Conservation (phyloP, 768 basidiomycete genomes). For the Boletus insuetus region DNA sequence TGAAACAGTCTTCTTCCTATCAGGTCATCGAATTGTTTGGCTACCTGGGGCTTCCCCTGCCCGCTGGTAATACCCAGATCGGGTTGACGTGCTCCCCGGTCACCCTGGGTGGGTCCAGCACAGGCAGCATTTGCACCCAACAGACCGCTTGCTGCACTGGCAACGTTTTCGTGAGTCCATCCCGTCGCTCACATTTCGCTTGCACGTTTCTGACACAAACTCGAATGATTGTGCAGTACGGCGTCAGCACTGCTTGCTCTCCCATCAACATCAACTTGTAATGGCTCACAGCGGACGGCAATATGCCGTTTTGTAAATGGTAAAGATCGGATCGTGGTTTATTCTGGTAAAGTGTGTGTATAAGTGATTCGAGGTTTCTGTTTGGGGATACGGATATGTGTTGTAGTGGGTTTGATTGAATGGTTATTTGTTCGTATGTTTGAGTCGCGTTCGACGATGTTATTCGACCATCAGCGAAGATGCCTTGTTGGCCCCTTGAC, state of each 20-base stretch:
- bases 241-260: not conserved
- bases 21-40: not conserved
- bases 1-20: not conserved
- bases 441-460: too few species aligned
- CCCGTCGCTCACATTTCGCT: not conserved
- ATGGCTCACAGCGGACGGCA: too few species aligned
- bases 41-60: not conserved
- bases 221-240: not conserved
- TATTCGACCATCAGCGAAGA: too few species aligned
- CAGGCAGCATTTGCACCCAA: not conserved
- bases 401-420: too few species aligned
- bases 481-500: too few species aligned
- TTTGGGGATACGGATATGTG: too few species aligned
- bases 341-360: too few species aligned
- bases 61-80: not conserved
- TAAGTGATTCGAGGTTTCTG: too few species aligned
- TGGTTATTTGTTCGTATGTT: too few species aligned
- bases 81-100: slow-evolving; percentile 1
- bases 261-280: too few species aligned
- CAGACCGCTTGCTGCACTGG: slow-evolving; percentile 5
- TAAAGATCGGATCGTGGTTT: not conserved
- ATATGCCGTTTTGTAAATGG: not conserved
- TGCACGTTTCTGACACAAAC: not conserved
- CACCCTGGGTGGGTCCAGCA: not conserved
- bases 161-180: not conserved